Evolutionary conservation across 2,329 filamentous ascomycete genomes (phyloP), one percentile per base, ranked within the genome.

Genomic region (Aspergillus brasiliensis): DNA sequence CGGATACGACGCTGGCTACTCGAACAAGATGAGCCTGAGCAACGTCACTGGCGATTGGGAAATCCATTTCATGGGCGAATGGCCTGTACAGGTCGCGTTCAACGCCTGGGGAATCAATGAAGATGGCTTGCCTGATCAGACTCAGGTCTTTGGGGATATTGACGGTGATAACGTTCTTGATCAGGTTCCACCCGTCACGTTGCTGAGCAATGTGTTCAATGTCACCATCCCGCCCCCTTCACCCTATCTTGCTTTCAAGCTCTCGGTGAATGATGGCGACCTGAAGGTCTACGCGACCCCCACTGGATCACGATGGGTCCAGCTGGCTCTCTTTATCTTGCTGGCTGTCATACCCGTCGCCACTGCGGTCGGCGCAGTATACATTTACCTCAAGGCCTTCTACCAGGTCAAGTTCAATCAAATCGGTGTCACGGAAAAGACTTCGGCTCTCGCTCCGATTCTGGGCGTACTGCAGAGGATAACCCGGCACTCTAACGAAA

Each of bases 31-130:
- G 7, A 81, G 88, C 75, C 67, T 75, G 13, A 78, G 83, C 44
- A 75, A 78, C 21, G 19, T 55, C 0, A 72, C 73, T 49, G 77
- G 79, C 13, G 72, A 75, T 1, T 89, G 87, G 87, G 74, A 78
- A 21, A 84, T 83, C 64, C 79, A 86, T 62, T 85, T 88, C 60
- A 84, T 87, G 80, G 78, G 81, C 4, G 86, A 89, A 68, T 89
- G 86, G 85, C 87, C 87, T 5, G 81, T 83, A 2, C 73, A 81
- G 47, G 81, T 85, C 57, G 85, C 88, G 65, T 73, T 88, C 58
- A 89, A 88, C 64, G 79, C 86, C 8, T 89, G 87, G 86, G 86
- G 86, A 52, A 85, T 88, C 67, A 86, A 88, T 66, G 80, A 82
- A 0, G 81, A 87, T 69, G 84, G 85, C 31, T 75, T 82, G 65